Base-by-base conservation (phyloP, 2,329 filamentous ascomycete species). In the Neophaeococcomyces mojaviensis region DNA sequence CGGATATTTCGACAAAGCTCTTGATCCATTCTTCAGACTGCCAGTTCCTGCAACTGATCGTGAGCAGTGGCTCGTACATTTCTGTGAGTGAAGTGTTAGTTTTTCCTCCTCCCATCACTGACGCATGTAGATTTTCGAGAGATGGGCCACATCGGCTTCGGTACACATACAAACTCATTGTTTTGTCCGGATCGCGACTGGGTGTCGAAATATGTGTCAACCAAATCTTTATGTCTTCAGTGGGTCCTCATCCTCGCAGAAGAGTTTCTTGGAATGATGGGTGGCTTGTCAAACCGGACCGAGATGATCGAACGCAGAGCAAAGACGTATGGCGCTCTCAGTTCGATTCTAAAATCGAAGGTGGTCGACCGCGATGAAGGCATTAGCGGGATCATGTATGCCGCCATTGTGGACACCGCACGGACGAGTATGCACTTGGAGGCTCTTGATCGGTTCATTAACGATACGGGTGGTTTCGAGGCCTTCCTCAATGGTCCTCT, bases 121-220 rank as follows among this genome's bases (percentile, higher is more conserved):
- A 44, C 20, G 3, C 15, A 16, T 2, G 26, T 20, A 44, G 41
- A 44, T 24, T 44, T 37, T 34, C 3, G 32, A n/a, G 32, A 44
- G 20, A 44, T 44, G 41, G 41, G 41, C 2, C 41, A 44, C 20
- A 37, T 44, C 20, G 41, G 41, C 33, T 44, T 44, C 33, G 41
- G 41, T 13, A 44, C 41, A 18, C 41, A 44, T 37, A 8, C 32
- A 3, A 44, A 44, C 15, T 36, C 41, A 22, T 34, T 44, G 12
- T 44, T 44, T 22, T 44, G 41, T 18, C 41, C 41, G 12, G 41
- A 44, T 34, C 32, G 41, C 20, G 41, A 44, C 33, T 44, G 41
- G 41, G 41, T 44, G 4, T 44, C 41, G 16, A 36, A 20, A 15
- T 44, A 44, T 37, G 41, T 44, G 5, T 37, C 32, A 18, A 36